These are phyloP conservation scores for Domatiomyces catenatus DNA, from an alignment of 2,329 filamentous ascomycete species.

Conservation along the genomic window DNA sequence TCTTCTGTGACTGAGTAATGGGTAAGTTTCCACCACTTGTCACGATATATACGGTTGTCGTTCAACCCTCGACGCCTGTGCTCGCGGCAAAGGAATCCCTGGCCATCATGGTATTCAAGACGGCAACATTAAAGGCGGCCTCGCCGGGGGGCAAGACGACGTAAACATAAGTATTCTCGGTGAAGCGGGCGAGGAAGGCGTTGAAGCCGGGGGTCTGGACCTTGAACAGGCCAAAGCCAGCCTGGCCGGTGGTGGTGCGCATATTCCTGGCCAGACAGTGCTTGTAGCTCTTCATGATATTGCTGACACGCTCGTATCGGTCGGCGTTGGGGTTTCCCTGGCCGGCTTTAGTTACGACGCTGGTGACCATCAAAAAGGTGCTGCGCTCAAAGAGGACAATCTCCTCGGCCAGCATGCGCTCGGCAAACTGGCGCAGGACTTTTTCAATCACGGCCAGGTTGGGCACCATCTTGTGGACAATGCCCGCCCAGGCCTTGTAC, in stretches of 20 bases:
- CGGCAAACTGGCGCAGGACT: conserved; percentile 66
- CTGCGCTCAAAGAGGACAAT: conserved; percentile 88
- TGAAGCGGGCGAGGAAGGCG: conserved; percentile 89
- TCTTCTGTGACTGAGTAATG: too few species aligned
- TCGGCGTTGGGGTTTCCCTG: conserved; percentile 71
- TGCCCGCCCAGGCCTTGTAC: conserved; percentile 96
- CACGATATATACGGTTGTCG: neutral
- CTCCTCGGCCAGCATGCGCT: conserved; percentile 82
- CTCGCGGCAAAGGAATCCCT: conserved; percentile 59
- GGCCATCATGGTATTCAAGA: conserved; percentile 79
- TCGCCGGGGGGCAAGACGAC: conserved; percentile 84
- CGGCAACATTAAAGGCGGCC: conserved; percentile 75
- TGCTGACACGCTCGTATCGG: conserved; percentile 85
- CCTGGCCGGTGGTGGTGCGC: conserved; percentile 28
- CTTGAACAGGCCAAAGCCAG: conserved; percentile 32
- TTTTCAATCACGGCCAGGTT: conserved; percentile 78
- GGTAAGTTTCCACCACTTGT: too few species aligned
- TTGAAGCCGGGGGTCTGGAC: conserved; percentile 53
- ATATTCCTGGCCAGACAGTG: conserved; percentile 44
- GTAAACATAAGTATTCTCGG: conserved; percentile 93
- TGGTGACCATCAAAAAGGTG: conserved; percentile 91
- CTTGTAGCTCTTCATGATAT: conserved; percentile 98
- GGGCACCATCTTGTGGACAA: conserved; percentile 95
- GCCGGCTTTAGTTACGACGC: conserved; percentile 43
- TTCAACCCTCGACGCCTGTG: conserved; percentile 16